Percentiles rank a stretch among this genome's conserved stretches.
phyloP scores from a whole-genome alignment of 441 rosid species.

The Gossypium davidsonii region DNA sequence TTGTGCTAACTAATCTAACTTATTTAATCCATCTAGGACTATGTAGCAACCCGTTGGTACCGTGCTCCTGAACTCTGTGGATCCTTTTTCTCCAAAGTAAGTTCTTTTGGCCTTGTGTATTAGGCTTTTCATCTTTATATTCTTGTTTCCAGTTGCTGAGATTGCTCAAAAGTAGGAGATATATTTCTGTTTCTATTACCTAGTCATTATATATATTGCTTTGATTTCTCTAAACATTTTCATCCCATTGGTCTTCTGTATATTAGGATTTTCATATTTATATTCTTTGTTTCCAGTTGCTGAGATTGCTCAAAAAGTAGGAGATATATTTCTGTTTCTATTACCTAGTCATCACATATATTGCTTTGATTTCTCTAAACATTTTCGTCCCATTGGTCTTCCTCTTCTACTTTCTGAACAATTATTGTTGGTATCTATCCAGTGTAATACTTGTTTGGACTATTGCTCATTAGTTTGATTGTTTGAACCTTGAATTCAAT shows the following conservation, averaged over 20 bases:
- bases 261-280: background rate
- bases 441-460: background rate
- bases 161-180: background rate
- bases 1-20: constrained; percentile 13
- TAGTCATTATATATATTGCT: background rate
- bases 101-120: constrained; percentile 22
- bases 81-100: constrained; percentile 96
- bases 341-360: background rate
- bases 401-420: constrained; percentile 8
- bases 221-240: background rate
- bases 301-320: background rate
- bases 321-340: background rate
- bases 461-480: background rate
- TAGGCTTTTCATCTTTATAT: background rate
- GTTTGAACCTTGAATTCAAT: background rate
- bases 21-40: constrained; percentile 51
- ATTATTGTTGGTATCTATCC: background rate
- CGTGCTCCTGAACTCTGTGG: constrained; percentile 99
- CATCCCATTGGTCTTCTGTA: background rate
- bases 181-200: background rate
- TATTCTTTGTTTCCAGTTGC: background rate
- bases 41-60: constrained; percentile 99
- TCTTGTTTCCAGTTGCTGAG: background rate
- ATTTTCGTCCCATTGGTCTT: background rate
- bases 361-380: background rate